Base-by-base conservation (phyloP, 148 eudicot species). In the Cornus suecica region DNA sequence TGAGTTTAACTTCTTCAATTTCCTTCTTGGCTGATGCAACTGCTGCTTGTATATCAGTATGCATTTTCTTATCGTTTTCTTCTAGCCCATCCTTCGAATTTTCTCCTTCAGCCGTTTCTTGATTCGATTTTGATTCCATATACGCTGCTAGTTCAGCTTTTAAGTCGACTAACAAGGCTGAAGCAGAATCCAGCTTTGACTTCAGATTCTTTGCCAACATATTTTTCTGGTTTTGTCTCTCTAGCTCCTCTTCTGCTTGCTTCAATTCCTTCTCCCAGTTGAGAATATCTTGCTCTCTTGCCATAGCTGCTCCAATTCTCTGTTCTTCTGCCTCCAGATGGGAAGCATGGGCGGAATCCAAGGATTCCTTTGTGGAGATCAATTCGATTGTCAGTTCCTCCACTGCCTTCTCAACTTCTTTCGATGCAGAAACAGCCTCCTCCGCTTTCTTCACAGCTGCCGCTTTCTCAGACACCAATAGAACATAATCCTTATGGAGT, bases 301-400 rank as follows among this genome's bases (percentile, higher is more conserved):
- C 99, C 97, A 95, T 88, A 67, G 89, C 81, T 22, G 97, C 97
- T 77, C 97, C 99, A 72, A 93, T 87, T 65, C 94, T 84, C 26
- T 91, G 97, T 29, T 95, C 99, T 87, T 95, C 99, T 0, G 91
- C 99, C 86, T 95, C 99, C 34, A 95, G 54, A 85, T 92, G 99
- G 20, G 92, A 87, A 51, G 94, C 91, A 69, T 95, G 99, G 18
- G 97, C 94, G 25, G 97, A 91, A 67, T 95, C 99, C 66, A 95
- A 70, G 15, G 90, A 68, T 81, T 95, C 97, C 80, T 91, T 92
- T 0, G 94, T 77, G 25, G 97, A 78, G 48, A 95, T 92, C 69
- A 95, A 84, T 78, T 95, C 97, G 27, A 92, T 91, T 0, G 97
- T 95, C 45, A 92, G 74, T 64, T 90, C 91, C 87, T 95, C 99